These are phyloP conservation scores for Phytophthora cactorum DNA, from an alignment of 352 stramenopile species.

Conservation along the genomic window DNA sequence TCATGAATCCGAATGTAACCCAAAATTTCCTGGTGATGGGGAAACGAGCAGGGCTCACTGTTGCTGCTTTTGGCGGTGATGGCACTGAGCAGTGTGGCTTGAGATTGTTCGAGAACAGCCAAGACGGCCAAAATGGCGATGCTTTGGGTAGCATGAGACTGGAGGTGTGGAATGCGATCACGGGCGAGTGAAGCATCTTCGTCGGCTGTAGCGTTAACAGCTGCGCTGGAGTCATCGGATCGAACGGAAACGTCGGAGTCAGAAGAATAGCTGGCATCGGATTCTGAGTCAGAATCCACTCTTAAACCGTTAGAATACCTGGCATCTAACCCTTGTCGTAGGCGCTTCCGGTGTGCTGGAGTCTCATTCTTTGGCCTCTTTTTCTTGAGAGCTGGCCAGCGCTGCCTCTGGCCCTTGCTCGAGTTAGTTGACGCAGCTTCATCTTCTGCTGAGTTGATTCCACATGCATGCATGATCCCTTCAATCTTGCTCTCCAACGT, in stretches of 20 bases:
- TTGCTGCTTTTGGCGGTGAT: conserved; percentile 23
- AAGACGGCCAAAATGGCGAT: conserved; percentile 46
- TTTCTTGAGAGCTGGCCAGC: conserved; percentile 11
- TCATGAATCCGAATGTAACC: conserved; percentile 44
- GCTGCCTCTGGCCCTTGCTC: not conserved
- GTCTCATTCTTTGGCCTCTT: conserved; percentile 2
- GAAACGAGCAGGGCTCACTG: conserved; percentile 15
- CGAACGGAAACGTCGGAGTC: conserved; percentile 16
- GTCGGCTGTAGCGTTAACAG: not conserved
- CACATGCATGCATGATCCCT: conserved; percentile 48
- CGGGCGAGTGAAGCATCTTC: not conserved
- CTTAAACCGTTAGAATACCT: conserved; percentile 17
- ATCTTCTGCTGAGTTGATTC: conserved; percentile 31
- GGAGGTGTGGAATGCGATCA: conserved; percentile 45
- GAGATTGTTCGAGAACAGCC: conserved; percentile 44
- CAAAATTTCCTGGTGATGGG: conserved; percentile 37
- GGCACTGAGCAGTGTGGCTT: conserved; percentile 36
- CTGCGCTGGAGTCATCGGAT: conserved; percentile 16
- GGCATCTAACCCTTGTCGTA: conserved; percentile 41
- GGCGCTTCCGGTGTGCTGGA: conserved; percentile 29
- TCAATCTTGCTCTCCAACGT: conserved; percentile 43
- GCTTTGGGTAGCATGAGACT: conserved; percentile 40
- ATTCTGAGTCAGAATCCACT: conserved; percentile 32
- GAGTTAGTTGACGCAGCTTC: not conserved
- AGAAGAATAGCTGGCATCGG: conserved; percentile 29